phyloP scores from a whole-genome alignment of 768 basidiomycete genomes.

The Lactarius pseudohatsudake region DNA sequence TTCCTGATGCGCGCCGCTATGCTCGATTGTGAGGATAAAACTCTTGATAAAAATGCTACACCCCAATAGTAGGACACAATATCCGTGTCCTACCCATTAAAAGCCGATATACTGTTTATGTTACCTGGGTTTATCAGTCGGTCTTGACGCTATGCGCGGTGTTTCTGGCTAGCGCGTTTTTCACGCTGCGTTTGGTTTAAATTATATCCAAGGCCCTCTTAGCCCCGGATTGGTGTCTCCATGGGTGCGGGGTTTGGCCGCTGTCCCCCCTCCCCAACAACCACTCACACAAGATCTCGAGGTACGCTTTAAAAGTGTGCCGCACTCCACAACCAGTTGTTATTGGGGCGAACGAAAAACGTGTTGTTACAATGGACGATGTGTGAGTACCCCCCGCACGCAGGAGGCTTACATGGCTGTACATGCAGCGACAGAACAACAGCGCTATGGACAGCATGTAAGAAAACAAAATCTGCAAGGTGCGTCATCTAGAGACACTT shows the following conservation, averaged over 20 bases:
- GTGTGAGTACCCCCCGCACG: conserved; percentile 9
- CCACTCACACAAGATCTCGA: not conserved
- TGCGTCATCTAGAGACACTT: conserved; percentile 24
- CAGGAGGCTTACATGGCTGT: conserved; percentile 9
- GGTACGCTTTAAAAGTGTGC: too few species aligned
- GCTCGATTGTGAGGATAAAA: too few species aligned
- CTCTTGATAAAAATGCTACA: too few species aligned
- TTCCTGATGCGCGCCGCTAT: too few species aligned
- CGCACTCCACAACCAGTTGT: too few species aligned
- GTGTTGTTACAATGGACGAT: not conserved
- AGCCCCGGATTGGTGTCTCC: not conserved
- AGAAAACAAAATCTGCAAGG: conserved; percentile 10
- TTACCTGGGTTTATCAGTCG: too few species aligned
- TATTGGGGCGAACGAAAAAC: not conserved
- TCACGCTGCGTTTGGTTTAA: not conserved
- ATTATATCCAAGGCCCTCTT: not conserved
- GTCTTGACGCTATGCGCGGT: too few species aligned
- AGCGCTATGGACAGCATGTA: conserved; percentile 9
- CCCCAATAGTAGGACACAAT: too few species aligned
- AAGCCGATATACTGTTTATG: too few species aligned
- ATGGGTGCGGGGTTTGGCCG: too few species aligned
- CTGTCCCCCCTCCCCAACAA: too few species aligned
- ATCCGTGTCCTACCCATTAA: too few species aligned
- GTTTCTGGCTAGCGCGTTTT: not conserved
- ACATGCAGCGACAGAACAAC: conserved; percentile 4